Evolutionary conservation across 257 asterid genomes (phyloP).

Genomic region (Solanum lycopersicoides): DNA sequence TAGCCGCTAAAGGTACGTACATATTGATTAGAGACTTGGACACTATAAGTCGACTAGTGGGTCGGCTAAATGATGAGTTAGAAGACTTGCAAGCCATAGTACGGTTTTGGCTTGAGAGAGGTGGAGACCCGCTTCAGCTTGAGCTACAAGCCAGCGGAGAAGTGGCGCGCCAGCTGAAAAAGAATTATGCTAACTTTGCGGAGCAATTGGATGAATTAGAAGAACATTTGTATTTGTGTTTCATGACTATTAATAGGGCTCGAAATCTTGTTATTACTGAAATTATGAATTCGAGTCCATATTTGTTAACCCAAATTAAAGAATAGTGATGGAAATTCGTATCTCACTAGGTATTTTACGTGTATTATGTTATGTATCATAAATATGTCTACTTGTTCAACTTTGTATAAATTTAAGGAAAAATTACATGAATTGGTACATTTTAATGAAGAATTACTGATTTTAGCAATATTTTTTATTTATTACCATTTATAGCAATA

Average conservation of each 20-base stretch:
- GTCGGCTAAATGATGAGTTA: slow-evolving; percentile 66
- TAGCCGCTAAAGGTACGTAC: slow-evolving; percentile 74
- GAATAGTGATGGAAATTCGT: background rate
- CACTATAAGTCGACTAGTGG: slow-evolving; percentile 57
- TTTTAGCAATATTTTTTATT: too few species aligned
- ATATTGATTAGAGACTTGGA: slow-evolving; percentile 70
- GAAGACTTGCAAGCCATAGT: slow-evolving; percentile 44
- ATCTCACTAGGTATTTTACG: too few species aligned
- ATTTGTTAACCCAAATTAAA: background rate
- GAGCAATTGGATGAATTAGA: slow-evolving; percentile 80
- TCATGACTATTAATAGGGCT: slow-evolving; percentile 77
- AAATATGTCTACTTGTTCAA: background rate
- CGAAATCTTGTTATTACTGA: slow-evolving; percentile 65
- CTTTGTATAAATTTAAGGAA: too few species aligned
- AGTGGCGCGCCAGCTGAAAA: slow-evolving; percentile 56
- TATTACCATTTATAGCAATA: too few species aligned
- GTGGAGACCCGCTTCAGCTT: slow-evolving; percentile 46
- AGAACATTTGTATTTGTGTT: slow-evolving; percentile 68
- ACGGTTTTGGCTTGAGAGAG: slow-evolving; percentile 40
- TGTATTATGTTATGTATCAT: background rate
- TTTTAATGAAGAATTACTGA: too few species aligned
- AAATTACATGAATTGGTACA: too few species aligned
- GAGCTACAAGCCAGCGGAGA: slow-evolving; percentile 51
- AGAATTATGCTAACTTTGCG: slow-evolving; percentile 39
- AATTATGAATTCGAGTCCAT: slow-evolving; percentile 24